Evolutionary conservation across 2,329 filamentous ascomycete species (phyloP).

Genomic region (Colletotrichum eleusines): DNA sequence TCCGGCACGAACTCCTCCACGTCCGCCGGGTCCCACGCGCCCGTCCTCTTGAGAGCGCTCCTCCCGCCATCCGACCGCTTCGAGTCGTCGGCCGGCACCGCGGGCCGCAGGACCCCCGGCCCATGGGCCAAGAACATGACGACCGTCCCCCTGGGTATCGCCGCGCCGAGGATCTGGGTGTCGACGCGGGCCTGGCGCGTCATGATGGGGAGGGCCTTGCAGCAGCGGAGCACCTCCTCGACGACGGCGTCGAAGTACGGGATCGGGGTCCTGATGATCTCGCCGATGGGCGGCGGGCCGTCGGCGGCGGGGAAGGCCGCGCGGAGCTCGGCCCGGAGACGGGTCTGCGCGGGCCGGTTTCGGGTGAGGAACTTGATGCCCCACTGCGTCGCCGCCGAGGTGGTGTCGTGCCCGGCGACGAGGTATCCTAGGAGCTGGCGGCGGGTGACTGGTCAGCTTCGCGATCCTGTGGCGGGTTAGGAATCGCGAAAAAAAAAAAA

Average conservation of each 20-base stretch:
- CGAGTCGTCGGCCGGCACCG: slow-evolving; percentile 39
- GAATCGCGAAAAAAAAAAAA: too few species aligned
- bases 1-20: slow-evolving; percentile 43
- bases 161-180: slow-evolving; percentile 44
- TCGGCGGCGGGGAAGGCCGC: slow-evolving; percentile 22
- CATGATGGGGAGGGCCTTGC: slow-evolving; percentile 44
- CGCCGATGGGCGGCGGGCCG: slow-evolving; percentile 42
- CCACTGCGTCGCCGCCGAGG: slow-evolving; percentile 43
- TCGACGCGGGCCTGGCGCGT: slow-evolving; percentile 45
- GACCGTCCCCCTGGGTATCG: slow-evolving; percentile 46
- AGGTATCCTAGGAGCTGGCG: slow-evolving; percentile 46
- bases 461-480: background rate
- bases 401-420: slow-evolving; percentile 47
- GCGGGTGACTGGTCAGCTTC: slow-evolving; percentile 1
- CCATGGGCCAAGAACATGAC: slow-evolving; percentile 40
- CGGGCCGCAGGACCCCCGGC: slow-evolving; percentile 16
- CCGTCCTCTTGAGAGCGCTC: background rate
- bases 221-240: slow-evolving; percentile 48
- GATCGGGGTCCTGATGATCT: slow-evolving; percentile 42
- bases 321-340: slow-evolving; percentile 45
- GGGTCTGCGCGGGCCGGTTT: slow-evolving; percentile 45
- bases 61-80: slow-evolving; percentile 35
- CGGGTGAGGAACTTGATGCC: slow-evolving; percentile 43
- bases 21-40: slow-evolving; percentile 31
- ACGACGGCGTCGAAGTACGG: slow-evolving; percentile 48